Conservation (phyloP, 148 eudicot genomes). For the Rhododendron molle region DNA sequence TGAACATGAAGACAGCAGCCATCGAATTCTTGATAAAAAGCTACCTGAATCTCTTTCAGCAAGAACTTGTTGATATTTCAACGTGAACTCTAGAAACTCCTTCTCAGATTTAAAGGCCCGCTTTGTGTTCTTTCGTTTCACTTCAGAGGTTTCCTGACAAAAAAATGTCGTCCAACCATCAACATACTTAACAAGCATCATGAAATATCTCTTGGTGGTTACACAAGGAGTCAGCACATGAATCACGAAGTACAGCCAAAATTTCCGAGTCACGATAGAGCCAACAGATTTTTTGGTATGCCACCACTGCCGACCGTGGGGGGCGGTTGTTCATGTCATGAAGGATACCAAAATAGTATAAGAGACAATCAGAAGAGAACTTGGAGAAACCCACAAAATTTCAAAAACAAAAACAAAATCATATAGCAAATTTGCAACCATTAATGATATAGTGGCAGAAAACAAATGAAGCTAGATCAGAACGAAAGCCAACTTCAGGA, state of each 20-base stretch:
- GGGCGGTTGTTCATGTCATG: background rate
- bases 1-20: background rate
- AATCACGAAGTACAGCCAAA: background rate
- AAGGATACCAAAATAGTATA: background rate
- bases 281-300: background rate
- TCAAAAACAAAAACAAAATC: background rate
- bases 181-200: background rate
- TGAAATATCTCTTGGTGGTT: background rate
- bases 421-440: background rate
- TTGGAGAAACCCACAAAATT: background rate
- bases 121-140: conserved; percentile 73
- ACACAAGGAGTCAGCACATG: background rate
- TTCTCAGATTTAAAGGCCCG: conserved; percentile 79
- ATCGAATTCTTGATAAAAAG: background rate
- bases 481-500: background rate
- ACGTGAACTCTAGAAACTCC: conserved; percentile 87
- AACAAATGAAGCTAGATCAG: background rate
- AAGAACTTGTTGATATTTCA: conserved; percentile 81
- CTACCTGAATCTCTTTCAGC: conserved; percentile 92
- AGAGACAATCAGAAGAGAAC: background rate
- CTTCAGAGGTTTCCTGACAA: conserved; percentile 66
- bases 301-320: background rate
- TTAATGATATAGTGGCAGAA: background rate
- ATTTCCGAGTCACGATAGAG: background rate
- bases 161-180: background rate